Percentiles rank a stretch among this genome's conserved stretches.
Evolutionary conservation across 2,329 filamentous ascomycete species (phyloP).

Genomic region (Hypocrella siamensis): DNA sequence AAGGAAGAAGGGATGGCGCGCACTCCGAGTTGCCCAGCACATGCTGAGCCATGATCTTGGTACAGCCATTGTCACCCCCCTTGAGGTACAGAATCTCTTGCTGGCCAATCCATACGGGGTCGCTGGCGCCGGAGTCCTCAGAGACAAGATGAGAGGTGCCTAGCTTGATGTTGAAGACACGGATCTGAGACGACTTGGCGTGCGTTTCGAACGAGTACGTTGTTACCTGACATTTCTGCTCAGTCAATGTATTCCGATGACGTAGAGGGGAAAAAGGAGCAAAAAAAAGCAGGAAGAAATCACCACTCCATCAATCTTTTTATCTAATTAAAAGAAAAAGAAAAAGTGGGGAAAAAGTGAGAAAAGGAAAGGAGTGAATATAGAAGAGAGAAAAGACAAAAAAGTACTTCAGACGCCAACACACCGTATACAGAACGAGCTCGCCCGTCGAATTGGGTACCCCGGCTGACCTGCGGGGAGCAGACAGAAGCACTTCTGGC

Average conservation of each 20-base stretch:
- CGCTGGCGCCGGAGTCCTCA: constrained; percentile 46
- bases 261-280: no score
- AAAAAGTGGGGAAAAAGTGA: no score
- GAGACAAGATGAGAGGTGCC: constrained; percentile 51
- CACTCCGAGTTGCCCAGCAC: constrained; percentile 21
- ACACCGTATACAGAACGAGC: constrained; percentile 47
- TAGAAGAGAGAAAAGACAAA: no score
- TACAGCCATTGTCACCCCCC: constrained; percentile 28
- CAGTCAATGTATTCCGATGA: no score
- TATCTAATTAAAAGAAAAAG: no score
- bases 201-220: constrained; percentile 71
- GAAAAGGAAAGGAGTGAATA: no score
- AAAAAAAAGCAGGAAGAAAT: no score
- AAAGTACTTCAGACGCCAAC: no score
- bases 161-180: constrained; percentile 52
- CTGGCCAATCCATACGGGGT: constrained; percentile 63
- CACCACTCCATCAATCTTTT: no score
- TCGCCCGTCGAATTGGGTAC: constrained; percentile 53
- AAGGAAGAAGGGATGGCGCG: not conserved
- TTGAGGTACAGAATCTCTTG: constrained; percentile 43
- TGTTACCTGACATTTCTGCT: constrained; percentile 45
- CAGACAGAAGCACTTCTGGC: constrained; percentile 60
- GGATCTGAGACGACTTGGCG: constrained; percentile 50
- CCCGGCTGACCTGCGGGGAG: constrained; percentile 55
- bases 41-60: constrained; percentile 26